Percentiles rank a stretch among this genome's conserved stretches.
phyloP scores from a whole-genome alignment of 306 rosid species.

The Sindora glabra region DNA sequence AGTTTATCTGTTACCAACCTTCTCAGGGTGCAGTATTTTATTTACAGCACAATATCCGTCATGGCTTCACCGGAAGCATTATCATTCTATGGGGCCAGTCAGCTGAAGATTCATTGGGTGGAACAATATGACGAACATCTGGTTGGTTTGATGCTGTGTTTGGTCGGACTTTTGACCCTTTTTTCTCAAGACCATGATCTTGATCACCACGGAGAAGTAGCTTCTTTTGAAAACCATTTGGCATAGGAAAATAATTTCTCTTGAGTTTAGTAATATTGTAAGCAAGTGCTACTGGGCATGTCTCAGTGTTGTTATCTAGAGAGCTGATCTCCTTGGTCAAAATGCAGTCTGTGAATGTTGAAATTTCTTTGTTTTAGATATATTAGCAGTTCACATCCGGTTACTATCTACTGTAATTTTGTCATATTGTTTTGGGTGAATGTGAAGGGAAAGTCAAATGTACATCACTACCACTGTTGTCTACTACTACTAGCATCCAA shows the following conservation, averaged over 20 bases:
- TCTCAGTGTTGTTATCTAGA: constrained; percentile 1
- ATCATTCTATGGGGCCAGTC: constrained; percentile 94
- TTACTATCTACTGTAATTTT: no score
- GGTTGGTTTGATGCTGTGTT: constrained; percentile 78
- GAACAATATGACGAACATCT: constrained; percentile 92
- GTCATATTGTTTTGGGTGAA: no score
- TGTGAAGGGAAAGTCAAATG: no score
- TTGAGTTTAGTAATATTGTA: constrained; percentile 23
- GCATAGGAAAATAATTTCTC: constrained; percentile 63
- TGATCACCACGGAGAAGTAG: constrained; percentile 45
- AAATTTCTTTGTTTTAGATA: not conserved
- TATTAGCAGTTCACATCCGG: not conserved
- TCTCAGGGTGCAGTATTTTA: constrained; percentile 13
- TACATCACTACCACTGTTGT: no score
- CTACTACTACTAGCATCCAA: no score
- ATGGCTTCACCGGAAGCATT: constrained; percentile 96
- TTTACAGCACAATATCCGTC: constrained; percentile 84
- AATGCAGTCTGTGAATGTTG: constrained; percentile 9
- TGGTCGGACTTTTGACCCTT: constrained; percentile 81
- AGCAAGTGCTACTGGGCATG: constrained; percentile 2
- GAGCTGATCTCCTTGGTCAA: constrained; percentile 10
- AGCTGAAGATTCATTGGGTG: constrained; percentile 95
- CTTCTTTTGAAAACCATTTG: constrained; percentile 41
- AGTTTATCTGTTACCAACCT: constrained; percentile 1
- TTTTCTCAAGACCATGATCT: constrained; percentile 63